phyloP scores from a whole-genome alignment of 1,284 basidiomycete species.

The Cerioporus squamosus region DNA sequence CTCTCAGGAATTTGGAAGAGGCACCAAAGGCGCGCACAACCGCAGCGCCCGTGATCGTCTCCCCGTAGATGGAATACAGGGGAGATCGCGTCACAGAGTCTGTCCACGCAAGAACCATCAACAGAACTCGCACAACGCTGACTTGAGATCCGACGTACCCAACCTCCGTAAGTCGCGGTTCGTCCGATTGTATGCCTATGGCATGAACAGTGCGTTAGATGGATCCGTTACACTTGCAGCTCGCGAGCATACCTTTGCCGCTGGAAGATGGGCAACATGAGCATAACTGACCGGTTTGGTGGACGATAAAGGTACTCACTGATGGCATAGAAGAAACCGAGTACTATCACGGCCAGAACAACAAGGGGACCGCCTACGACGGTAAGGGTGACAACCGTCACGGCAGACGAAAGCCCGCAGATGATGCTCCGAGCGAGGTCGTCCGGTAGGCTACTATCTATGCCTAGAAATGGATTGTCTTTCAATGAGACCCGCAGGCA shows the following conservation, averaged over 20 bases:
- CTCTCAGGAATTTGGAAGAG: slow-evolving; percentile 81
- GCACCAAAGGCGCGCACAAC: slow-evolving; percentile 90
- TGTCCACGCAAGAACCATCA: neutral
- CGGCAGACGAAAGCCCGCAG: slow-evolving; percentile 57
- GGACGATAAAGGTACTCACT: neutral
- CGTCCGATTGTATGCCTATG: slow-evolving; percentile 73
- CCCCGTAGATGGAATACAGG: slow-evolving; percentile 89
- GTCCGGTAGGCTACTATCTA: slow-evolving; percentile 86
- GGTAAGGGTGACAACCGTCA: slow-evolving; percentile 74
- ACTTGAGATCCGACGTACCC: neutral
- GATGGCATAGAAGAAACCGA: neutral
- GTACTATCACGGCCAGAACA: slow-evolving; percentile 48
- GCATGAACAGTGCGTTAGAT: too few species aligned
- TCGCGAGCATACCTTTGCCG: slow-evolving; percentile 53
- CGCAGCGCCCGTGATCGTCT: slow-evolving; percentile 87
- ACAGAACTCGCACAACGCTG: neutral
- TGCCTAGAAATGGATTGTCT: slow-evolving; percentile 45
- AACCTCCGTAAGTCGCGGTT: slow-evolving; percentile 85
- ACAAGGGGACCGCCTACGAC: slow-evolving; percentile 80
- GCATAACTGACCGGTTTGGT: slow-evolving; percentile 14
- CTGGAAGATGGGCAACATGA: slow-evolving; percentile 28
- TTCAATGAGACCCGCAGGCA: neutral
- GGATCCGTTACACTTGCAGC: too few species aligned
- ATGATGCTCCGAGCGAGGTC: slow-evolving; percentile 82
- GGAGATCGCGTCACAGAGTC: slow-evolving; percentile 85